Conservation (phyloP, 768 basidiomycete genomes). For the Leucocoprinus birnbaumii region DNA sequence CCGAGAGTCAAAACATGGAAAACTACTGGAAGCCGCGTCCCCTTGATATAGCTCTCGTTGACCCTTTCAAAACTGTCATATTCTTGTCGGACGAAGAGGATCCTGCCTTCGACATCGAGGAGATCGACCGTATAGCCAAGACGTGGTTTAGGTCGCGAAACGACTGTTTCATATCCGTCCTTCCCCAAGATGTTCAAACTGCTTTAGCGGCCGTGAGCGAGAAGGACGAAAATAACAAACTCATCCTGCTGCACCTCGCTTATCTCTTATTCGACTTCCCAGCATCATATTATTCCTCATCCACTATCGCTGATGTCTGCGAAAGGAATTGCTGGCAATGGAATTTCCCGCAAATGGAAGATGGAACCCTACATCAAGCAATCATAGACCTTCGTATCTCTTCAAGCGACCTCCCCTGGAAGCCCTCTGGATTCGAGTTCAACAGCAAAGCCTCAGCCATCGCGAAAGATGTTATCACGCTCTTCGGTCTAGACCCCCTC, state of each 20-base stretch:
- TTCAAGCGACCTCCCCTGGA: neutral
- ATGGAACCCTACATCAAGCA: too few species aligned
- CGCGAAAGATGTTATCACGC: neutral
- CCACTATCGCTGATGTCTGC: neutral
- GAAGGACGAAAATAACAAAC: neutral
- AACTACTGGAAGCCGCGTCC: neutral
- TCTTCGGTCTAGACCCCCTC: neutral
- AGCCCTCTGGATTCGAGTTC: neutral
- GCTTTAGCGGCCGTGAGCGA: too few species aligned
- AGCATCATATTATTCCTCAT: too few species aligned
- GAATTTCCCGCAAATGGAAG: too few species aligned
- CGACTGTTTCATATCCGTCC: neutral
- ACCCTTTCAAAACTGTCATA: slow-evolving; percentile 4
- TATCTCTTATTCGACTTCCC: too few species aligned
- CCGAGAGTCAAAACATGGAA: neutral
- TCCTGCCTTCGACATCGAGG: neutral
- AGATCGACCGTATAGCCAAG: neutral
- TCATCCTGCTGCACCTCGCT: neutral
- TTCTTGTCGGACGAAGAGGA: neutral
- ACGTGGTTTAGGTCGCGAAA: neutral
- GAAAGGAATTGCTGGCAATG: neutral
- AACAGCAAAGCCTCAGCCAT: neutral
- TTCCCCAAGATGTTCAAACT: neutral
- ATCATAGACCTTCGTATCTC: too few species aligned
- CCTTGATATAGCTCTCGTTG: neutral